Conservation (phyloP, 257 asterid species). For the Solanum paucissectum region DNA sequence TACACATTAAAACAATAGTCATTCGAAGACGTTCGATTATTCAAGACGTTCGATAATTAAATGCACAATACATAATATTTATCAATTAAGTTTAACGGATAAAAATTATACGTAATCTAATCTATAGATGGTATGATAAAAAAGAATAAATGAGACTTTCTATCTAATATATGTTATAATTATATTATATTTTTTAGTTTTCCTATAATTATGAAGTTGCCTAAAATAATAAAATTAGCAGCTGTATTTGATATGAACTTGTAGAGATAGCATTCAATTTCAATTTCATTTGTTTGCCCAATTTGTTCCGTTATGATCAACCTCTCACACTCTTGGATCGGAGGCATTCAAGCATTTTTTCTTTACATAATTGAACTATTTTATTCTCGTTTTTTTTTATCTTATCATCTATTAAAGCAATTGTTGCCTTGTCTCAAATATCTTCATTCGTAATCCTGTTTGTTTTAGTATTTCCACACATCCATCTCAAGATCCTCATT, state of each 20-base stretch:
- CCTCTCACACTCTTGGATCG: not conserved
- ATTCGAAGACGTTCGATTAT: too few relatives aligned
- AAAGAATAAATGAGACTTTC: not conserved
- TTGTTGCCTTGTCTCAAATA: fast-evolving
- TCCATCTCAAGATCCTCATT: not conserved
- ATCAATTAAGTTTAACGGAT: too few relatives aligned
- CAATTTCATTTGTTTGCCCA: not conserved
- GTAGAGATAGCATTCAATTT: not conserved
- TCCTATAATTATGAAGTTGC: not conserved
- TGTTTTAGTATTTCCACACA: not conserved
- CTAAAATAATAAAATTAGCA: not conserved
- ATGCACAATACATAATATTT: not conserved
- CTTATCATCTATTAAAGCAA: not conserved
- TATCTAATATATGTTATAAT: not conserved
- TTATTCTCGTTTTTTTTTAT: not conserved
- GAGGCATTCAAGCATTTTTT: not conserved
- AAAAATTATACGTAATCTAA: not conserved
- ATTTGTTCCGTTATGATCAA: too few relatives aligned
- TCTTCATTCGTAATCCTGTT: fast-evolving
- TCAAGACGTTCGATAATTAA: too few relatives aligned
- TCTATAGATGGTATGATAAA: not conserved
- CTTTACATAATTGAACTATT: not conserved
- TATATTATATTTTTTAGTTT: not conserved
- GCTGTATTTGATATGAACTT: not conserved
- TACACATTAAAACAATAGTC: not conserved